Evolutionary conservation across 139 green algal species (phyloP), one percentile per base, ranked within the genome.

Genomic region (Chlorella sp.): DNA sequence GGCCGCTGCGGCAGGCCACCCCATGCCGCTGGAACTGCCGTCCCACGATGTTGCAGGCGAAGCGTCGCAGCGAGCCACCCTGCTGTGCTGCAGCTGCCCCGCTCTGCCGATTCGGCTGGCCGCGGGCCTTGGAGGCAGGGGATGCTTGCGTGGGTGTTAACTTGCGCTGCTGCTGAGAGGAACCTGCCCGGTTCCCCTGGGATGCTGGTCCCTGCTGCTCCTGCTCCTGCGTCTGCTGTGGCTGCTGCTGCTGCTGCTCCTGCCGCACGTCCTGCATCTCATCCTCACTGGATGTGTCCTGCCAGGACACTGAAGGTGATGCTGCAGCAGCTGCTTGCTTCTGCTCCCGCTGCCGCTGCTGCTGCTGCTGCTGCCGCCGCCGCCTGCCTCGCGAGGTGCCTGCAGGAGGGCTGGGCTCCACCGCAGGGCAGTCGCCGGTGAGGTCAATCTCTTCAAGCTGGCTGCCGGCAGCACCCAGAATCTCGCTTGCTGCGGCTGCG

Each of bases 11-110:
- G 44, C 80, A 85, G 11, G 23, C 51, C 23, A 34, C 34, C 3
- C 60, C 68, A 17, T 81, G 44, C 74, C 65, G 60, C 68, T 80
- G 74, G 30, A 84, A 84, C 5, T 68, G 62, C 13, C 83, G 51
- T n/a, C 83, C 83, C 55, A 88, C 83, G 1, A 88, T 36, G 39
- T n/a, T 44, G 25, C 39, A 79, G 0, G 65, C 20, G n/a, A 88
- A 73, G 68, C 55, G 65, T 11, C 51, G 79, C 65, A 78, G 30
- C 3, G 44, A 38, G 23, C 30, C 47, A 1, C 28, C 38, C 51
- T 18, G 34, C 51, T 23, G 51, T 15, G 30, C 30, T n/a, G 21
- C 18, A 15, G 34, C 55, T 4, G 17, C 51, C 18, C n/a, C 20
- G 30, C 51, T 4, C 4, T 28, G 18, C 44, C 64, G 23, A 28